Evolutionary conservation across 176 grass and related monocot genomes (phyloP).

Genomic region (Aegilops sharonensis): DNA sequence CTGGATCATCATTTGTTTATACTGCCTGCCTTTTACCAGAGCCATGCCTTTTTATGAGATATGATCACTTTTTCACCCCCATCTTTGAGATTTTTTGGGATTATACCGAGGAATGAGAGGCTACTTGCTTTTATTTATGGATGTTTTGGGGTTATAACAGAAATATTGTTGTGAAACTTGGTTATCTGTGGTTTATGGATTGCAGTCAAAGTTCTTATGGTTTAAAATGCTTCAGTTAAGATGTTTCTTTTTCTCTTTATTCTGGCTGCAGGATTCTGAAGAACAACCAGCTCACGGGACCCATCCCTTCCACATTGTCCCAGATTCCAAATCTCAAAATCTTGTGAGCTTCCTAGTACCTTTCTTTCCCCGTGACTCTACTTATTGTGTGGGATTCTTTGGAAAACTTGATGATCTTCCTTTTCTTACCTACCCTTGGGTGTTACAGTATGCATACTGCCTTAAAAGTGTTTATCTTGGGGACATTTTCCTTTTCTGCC

Average conservation of each 20-base stretch:
- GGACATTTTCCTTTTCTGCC: not conserved
- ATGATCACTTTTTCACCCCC: not conserved
- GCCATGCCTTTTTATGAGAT: not conserved
- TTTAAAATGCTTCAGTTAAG: constrained; percentile 11
- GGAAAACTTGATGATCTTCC: constrained; percentile 4
- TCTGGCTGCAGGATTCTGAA: constrained; percentile 76
- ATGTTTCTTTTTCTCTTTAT: constrained; percentile 21
- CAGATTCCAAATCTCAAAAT: constrained; percentile 97
- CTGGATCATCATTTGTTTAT: not conserved
- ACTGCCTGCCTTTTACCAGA: not conserved
- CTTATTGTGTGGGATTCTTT: constrained; percentile 35
- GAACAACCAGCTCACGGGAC: constrained; percentile 91
- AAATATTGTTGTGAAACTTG: not conserved
- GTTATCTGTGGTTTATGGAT: constrained; percentile 2
- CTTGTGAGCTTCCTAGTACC: constrained; percentile 59
- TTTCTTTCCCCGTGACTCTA: constrained; percentile 22
- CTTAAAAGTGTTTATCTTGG: not conserved
- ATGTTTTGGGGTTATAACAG: not conserved
- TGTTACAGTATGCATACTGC: not conserved
- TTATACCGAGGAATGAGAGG: not conserved
- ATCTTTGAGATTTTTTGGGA: not conserved
- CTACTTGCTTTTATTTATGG: not conserved
- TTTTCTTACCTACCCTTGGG: constrained; percentile 13
- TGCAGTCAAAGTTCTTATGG: not conserved
- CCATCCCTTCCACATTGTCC: constrained; percentile 96